phyloP scores from a whole-genome alignment of 192 early-diverging fungal genomes.

The Entophlyctis luteolus region DNA sequence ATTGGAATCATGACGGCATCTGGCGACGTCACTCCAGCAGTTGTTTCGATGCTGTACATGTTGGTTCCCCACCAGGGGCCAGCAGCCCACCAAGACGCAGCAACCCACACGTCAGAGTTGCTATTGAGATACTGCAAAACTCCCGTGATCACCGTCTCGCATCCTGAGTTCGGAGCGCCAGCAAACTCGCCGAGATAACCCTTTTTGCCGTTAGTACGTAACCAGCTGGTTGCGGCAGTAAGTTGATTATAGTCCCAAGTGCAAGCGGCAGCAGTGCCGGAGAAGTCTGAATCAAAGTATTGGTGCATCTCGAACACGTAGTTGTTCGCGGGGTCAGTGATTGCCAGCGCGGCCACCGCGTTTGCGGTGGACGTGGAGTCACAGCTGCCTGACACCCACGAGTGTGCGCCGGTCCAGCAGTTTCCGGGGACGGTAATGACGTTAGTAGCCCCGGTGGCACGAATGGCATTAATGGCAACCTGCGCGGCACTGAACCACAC shows the following conservation, averaged over 20 bases:
- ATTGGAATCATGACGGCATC: neutral
- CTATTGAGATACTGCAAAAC: conserved; percentile 6
- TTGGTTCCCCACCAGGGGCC: conserved; percentile 17
- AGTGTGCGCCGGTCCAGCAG: conserved; percentile 28
- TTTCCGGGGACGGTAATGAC: conserved; percentile 31
- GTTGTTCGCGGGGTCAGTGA: conserved; percentile 33
- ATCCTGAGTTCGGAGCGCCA: conserved; percentile 6
- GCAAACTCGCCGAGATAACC: conserved; percentile 31
- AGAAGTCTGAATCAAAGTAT: conserved; percentile 27
- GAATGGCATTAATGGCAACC: conserved; percentile 31
- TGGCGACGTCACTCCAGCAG: neutral
- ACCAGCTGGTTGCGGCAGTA: conserved; percentile 19
- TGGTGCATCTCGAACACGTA: conserved; percentile 32
- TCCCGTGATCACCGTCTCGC: conserved; percentile 5
- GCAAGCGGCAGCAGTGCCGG: conserved; percentile 9
- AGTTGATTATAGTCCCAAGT: conserved; percentile 18
- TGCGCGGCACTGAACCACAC: conserved; percentile 10
- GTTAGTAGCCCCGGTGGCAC: conserved; percentile 30
- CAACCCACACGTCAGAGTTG: conserved; percentile 19
- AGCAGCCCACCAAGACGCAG: conserved; percentile 28
- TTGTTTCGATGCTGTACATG: neutral
- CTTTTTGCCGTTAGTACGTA: conserved; percentile 18
- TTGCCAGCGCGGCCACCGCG: conserved; percentile 6
- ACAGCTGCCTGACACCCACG: conserved; percentile 21
- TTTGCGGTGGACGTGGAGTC: conserved; percentile 1